Evolutionary conservation across 73 alveolate species (phyloP), one percentile per base, ranked within the genome.

Genomic region (Paramecium bursaria): DNA sequence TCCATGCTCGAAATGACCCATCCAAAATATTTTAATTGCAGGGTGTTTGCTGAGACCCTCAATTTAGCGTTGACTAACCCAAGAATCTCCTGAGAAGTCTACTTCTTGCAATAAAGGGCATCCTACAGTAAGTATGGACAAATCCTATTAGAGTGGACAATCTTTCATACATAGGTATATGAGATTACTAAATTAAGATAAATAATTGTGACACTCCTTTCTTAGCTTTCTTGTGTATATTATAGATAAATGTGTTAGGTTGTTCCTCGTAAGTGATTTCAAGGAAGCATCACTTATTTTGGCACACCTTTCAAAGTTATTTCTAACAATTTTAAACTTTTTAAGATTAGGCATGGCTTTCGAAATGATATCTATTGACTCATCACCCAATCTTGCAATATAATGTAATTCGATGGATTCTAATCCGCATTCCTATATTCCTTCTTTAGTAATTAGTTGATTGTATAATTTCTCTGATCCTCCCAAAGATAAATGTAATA

Each of bases 1-100:
- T 10, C 88, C 88, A 51, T 75, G 88, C 15, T 75, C 88, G 31
- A 50, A 75, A 29, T 75, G 88, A 10, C 88, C 88, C 30, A 75
- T 15, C 73, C 74, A 61, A 11, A 75, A 51, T 49, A 75, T 75
- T 51, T 75, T 75, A 5, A 75, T 31, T 50, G 48, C 35, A 29
- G 74, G 75, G 19, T 75, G 88, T 27, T 75, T 48, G 22, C 75
- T 60, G 27, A 75, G 23, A 0, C 88, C 88, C 25, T 50, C 57
- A 0, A 75, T 46, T 30, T 48, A 75, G 1, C 51, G 46, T 30
- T 46, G 13, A 1, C 77, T 48, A 7, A 75, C 88, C 88, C 88
- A 75, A 22, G 88, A 75, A 15, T 75, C 88, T 17, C 88, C 88
- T 3, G 88, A 75, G 4, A 75, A 54, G 39, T 75, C 50, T 3